These are phyloP conservation scores for Eremochloa ophiuroides DNA, from an alignment of 176 grass and related monocot genomes.

Conservation along the genomic window DNA sequence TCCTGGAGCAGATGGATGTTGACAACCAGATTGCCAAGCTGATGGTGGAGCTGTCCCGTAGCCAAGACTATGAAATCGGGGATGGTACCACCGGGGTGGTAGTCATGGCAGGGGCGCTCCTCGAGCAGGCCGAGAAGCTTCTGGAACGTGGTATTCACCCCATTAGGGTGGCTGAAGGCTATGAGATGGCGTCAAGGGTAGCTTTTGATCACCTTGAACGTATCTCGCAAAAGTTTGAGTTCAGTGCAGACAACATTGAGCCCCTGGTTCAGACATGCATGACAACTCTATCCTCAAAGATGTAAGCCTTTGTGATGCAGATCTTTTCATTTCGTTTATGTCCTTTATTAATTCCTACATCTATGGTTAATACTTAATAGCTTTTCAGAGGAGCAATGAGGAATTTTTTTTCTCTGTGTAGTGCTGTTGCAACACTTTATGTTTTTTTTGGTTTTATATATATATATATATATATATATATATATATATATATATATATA, in stretches of 20 bases:
- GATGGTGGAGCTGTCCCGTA: slow-evolving; percentile 81
- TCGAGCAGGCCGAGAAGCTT: slow-evolving; percentile 83
- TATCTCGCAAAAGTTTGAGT: slow-evolving; percentile 71
- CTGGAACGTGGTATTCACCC: slow-evolving; percentile 81
- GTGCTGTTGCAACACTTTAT: not conserved
- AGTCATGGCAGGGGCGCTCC: slow-evolving; percentile 74
- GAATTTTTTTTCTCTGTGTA: not conserved
- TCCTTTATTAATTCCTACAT: not conserved
- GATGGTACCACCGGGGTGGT: slow-evolving; percentile 81
- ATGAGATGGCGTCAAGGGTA: slow-evolving; percentile 88
- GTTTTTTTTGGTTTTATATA: too few species aligned
- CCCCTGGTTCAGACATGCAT: slow-evolving; percentile 55
- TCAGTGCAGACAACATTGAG: slow-evolving; percentile 51
- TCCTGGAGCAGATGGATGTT: slow-evolving; percentile 90
- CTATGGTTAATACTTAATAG: not conserved
- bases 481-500: too few species aligned
- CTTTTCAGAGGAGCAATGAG: not conserved
- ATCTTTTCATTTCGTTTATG: not conserved
- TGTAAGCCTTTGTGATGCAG: slow-evolving; percentile 39
- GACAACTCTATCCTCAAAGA: slow-evolving; percentile 94
- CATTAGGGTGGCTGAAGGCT: slow-evolving; percentile 73
- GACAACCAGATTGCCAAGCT: slow-evolving; percentile 89
- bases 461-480: too few species aligned
- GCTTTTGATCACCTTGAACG: slow-evolving; percentile 72
- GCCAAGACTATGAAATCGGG: slow-evolving; percentile 90